phyloP scores from a whole-genome alignment of 75 land plant species.

The Cunninghamia lanceolata region DNA sequence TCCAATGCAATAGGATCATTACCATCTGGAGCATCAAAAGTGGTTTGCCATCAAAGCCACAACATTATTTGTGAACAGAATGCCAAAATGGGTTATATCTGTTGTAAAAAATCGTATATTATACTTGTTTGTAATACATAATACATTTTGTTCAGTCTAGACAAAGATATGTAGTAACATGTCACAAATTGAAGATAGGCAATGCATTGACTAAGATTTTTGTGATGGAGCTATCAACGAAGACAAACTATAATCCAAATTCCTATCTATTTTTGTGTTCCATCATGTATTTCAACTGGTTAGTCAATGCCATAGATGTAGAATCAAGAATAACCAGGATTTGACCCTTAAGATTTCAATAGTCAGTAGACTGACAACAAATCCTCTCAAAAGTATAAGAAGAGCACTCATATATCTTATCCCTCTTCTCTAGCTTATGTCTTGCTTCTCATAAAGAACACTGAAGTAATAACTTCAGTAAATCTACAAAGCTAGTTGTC shows the following conservation, averaged over 20 bases:
- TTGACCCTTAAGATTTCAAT: not conserved
- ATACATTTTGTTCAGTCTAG: not conserved
- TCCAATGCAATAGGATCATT: conserved; percentile 78
- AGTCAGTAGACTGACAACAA: not conserved
- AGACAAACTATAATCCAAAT: not conserved
- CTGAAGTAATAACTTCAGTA: too few relatives aligned
- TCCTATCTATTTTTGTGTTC: not conserved
- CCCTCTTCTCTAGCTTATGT: not conserved
- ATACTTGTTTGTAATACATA: not conserved
- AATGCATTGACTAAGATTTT: too few relatives aligned
- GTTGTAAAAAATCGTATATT: not conserved
- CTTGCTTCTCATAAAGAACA: too few relatives aligned
- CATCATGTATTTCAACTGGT: not conserved
- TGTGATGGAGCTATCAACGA: not conserved
- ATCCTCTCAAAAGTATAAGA: not conserved
- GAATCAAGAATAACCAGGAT: not conserved
- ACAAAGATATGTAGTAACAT: not conserved
- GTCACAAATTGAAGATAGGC: not conserved
- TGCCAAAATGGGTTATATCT: not conserved
- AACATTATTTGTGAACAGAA: not conserved
- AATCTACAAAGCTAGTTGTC: too few relatives aligned
- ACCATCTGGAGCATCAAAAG: conserved; percentile 79
- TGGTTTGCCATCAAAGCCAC: conserved; percentile 46
- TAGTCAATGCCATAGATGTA: not conserved
- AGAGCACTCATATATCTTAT: not conserved